Evolutionary conservation across 176 grass and related monocot genomes (phyloP).

Genomic region (Hordeum marinum): DNA sequence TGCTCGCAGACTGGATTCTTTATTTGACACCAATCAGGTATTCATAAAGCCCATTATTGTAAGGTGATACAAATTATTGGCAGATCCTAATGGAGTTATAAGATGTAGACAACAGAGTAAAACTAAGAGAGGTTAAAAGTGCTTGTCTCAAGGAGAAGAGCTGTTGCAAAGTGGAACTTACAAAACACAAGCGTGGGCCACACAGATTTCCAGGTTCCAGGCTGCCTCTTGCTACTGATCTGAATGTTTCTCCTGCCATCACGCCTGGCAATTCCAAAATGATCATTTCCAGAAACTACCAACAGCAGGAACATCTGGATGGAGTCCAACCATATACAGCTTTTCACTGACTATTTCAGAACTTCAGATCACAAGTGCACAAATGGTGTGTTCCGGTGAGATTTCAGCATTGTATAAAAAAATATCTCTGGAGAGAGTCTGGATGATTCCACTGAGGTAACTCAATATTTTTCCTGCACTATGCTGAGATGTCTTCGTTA

Average conservation of each 20-base stretch:
- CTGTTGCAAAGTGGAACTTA: conserved; percentile 28
- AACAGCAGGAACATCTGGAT: background rate
- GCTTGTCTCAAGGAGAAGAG: background rate
- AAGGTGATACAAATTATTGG: conserved; percentile 9
- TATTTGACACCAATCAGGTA: conserved; percentile 13
- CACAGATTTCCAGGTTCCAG: conserved; percentile 16
- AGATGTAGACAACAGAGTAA: conserved; percentile 17
- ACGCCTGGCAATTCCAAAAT: conserved; percentile 1
- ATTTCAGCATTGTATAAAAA: background rate
- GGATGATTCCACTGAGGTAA: background rate
- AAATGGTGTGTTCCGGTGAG: background rate
- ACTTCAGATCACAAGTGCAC: conserved; percentile 5
- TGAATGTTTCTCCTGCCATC: conserved; percentile 24
- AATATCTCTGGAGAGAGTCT: background rate
- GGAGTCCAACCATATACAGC: background rate
- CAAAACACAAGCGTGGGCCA: background rate
- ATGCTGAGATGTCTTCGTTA: background rate
- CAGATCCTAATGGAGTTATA: background rate
- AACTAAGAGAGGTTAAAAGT: conserved; percentile 15
- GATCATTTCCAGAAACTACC: background rate
- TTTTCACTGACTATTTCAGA: conserved; percentile 14
- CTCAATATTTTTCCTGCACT: background rate
- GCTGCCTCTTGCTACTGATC: background rate
- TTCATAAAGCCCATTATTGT: conserved; percentile 13
- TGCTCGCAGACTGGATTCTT: conserved; percentile 19